Evolutionary conservation across 2,329 filamentous ascomycete genomes (phyloP).

Genomic region (Aspergillus flavus): DNA sequence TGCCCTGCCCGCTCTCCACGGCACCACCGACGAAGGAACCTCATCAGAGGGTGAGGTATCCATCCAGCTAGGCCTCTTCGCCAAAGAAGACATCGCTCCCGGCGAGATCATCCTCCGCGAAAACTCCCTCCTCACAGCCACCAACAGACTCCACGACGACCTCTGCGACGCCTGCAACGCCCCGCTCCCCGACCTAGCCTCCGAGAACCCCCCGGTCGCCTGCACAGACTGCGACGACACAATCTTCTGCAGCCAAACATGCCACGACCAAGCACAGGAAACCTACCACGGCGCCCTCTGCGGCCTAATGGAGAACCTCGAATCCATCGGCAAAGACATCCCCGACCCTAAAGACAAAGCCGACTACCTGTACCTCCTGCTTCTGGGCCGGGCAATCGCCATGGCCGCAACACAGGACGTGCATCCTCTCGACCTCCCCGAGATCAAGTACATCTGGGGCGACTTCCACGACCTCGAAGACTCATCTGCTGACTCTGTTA

Average conservation of each 20-base stretch:
- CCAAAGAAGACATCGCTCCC: conserved; percentile 74
- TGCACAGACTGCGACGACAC: conserved; percentile 61
- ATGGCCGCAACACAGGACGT: conserved; percentile 62
- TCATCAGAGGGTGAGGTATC: conserved; percentile 44
- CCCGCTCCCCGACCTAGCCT: conserved; percentile 63
- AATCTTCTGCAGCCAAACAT: conserved; percentile 62
- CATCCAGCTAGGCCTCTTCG: conserved; percentile 86
- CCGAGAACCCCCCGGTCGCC: conserved; percentile 40
- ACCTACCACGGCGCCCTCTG: conserved; percentile 63
- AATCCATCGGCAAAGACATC: conserved; percentile 61
- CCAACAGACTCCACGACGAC: conserved; percentile 82
- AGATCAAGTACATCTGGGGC: conserved; percentile 67
- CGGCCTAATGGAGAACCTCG: conserved; percentile 53
- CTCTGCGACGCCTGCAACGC: conserved; percentile 88
- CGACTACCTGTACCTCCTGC: conserved; percentile 62
- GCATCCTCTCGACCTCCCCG: conserved; percentile 62
- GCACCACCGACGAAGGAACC: conserved; percentile 9
- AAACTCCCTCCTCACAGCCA: conserved; percentile 83
- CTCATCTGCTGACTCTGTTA: conserved; percentile 10
- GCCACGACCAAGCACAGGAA: conserved; percentile 57
- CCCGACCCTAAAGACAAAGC: conserved; percentile 59
- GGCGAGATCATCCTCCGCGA: conserved; percentile 79
- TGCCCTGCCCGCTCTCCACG: conserved; percentile 71
- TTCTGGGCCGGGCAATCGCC: conserved; percentile 61
- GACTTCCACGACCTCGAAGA: conserved; percentile 55